These are phyloP conservation scores for Pichia thaimueangensis DNA, from an alignment of 805 yeast genomes.

Conservation along the genomic window DNA sequence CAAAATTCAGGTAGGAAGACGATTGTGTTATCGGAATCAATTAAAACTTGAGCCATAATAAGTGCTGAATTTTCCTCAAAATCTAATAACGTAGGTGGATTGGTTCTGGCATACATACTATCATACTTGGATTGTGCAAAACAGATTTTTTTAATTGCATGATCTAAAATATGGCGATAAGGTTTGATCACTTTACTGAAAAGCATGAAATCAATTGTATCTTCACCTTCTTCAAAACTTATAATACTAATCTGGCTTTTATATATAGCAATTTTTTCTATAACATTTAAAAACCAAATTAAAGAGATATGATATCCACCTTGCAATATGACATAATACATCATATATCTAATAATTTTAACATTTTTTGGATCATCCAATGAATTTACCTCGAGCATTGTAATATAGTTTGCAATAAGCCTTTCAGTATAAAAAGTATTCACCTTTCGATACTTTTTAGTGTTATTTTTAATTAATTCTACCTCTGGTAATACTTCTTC, in stretches of 20 bases:
- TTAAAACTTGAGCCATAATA: slow-evolving; percentile 10
- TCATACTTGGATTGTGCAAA: background rate
- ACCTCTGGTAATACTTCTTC: slow-evolving; percentile 1
- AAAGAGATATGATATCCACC: slow-evolving; percentile 15
- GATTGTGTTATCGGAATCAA: slow-evolving; percentile 1
- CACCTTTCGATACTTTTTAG: background rate
- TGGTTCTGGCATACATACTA: too few species aligned
- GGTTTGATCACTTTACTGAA: background rate
- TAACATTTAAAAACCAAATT: slow-evolving; percentile 12
- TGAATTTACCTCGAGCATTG: slow-evolving; percentile 2
- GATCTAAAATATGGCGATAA: background rate
- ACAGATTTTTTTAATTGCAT: slow-evolving; percentile 2
- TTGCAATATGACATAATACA: slow-evolving; percentile 13
- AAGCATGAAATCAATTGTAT: background rate
- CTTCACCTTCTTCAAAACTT: slow-evolving; percentile 13
- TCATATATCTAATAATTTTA: slow-evolving; percentile 7
- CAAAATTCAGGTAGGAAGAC: slow-evolving; percentile 9
- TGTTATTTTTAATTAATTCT: background rate
- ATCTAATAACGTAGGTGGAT: background rate
- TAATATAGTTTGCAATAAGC: slow-evolving; percentile 8
- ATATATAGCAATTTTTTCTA: slow-evolving; percentile 9
- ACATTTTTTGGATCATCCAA: slow-evolving; percentile 15
- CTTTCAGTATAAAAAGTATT: slow-evolving; percentile 4
- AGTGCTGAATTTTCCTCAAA: background rate
- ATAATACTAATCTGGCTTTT: slow-evolving; percentile 11